These are phyloP conservation scores for Phellinidium pouzarii DNA, from an alignment of 1,284 basidiomycete genomes.

Conservation along the genomic window DNA sequence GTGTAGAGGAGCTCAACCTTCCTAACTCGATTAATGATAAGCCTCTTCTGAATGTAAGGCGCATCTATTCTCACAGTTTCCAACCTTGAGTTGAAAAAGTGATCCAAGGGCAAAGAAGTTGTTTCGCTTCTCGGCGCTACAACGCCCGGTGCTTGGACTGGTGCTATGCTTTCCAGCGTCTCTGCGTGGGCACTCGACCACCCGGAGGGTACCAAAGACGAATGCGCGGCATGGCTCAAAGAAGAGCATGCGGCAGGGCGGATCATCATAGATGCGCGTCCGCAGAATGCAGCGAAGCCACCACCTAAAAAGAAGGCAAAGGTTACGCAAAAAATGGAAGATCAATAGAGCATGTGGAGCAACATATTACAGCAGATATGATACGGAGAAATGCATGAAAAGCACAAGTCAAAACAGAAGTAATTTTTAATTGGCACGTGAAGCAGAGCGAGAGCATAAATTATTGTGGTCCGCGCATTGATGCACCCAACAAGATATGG, in stretches of 20 bases:
- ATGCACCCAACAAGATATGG: slow-evolving; percentile 16
- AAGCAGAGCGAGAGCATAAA: neutral
- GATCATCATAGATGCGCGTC: slow-evolving; percentile 19
- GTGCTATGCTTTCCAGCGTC: slow-evolving; percentile 55
- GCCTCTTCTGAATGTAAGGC: slow-evolving; percentile 70
- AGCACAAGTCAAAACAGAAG: neutral
- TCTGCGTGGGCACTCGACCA: slow-evolving; percentile 80
- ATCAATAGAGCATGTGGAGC: neutral
- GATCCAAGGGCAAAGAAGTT: slow-evolving; percentile 64
- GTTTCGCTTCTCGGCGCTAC: slow-evolving; percentile 45
- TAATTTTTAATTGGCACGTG: neutral
- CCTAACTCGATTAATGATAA: slow-evolving; percentile 56
- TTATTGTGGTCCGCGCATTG: slow-evolving; percentile 5
- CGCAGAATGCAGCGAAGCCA: neutral
- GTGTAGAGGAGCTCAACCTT: slow-evolving; percentile 59
- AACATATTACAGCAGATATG: neutral
- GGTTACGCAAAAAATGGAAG: neutral
- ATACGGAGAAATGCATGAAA: neutral
- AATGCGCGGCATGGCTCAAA: slow-evolving; percentile 65
- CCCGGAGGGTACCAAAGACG: slow-evolving; percentile 56
- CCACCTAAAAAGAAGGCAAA: slow-evolving; percentile 11
- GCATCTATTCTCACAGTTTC: neutral
- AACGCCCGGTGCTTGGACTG: slow-evolving; percentile 65
- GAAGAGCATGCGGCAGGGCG: slow-evolving; percentile 43
- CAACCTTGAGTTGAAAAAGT: neutral